Conservation (phyloP, 495 filamentous ascomycete species). For the Venustampulla echinocandica region DNA sequence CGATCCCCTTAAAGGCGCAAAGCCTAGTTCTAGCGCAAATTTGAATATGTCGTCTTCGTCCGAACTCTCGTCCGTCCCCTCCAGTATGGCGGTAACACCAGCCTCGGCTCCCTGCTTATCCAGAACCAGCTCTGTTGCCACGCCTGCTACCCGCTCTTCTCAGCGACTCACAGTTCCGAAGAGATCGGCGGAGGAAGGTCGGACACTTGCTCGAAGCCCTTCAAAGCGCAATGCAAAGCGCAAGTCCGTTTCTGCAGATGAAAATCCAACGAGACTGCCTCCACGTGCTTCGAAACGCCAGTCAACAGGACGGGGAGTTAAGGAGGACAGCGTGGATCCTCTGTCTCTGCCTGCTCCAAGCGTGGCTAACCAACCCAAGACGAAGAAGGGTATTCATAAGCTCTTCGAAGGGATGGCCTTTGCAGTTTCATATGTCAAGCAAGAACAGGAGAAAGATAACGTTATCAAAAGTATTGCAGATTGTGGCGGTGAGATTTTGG, state of each 20-base stretch:
- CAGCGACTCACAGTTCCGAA: not conserved
- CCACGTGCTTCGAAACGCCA: conserved; percentile 15
- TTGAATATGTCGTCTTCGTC: not conserved
- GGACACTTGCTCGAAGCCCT: not conserved
- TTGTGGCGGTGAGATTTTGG: conserved; percentile 64
- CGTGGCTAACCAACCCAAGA: not conserved
- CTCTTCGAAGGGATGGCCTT: conserved; percentile 23
- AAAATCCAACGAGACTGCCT: not conserved
- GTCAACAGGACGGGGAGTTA: not conserved
- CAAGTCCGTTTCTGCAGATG: not conserved
- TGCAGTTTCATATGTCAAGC: conserved; percentile 20
- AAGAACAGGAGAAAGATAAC: conserved; percentile 12
- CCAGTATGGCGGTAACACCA: not conserved
- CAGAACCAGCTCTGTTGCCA: not conserved
- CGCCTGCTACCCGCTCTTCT: not conserved
- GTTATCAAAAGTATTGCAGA: conserved; percentile 28
- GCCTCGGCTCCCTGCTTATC: not conserved
- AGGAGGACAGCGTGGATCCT: conserved; percentile 13
- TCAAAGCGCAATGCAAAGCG: conserved; percentile 9
- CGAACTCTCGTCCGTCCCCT: not conserved
- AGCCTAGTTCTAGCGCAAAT: not conserved
- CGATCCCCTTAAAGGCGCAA: not conserved
- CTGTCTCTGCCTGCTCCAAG: not conserved
- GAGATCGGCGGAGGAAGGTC: not conserved
- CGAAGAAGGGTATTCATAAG: not conserved